Base-by-base conservation (phyloP, 495 filamentous ascomycete species). In the Jackrogersella minutella region DNA sequence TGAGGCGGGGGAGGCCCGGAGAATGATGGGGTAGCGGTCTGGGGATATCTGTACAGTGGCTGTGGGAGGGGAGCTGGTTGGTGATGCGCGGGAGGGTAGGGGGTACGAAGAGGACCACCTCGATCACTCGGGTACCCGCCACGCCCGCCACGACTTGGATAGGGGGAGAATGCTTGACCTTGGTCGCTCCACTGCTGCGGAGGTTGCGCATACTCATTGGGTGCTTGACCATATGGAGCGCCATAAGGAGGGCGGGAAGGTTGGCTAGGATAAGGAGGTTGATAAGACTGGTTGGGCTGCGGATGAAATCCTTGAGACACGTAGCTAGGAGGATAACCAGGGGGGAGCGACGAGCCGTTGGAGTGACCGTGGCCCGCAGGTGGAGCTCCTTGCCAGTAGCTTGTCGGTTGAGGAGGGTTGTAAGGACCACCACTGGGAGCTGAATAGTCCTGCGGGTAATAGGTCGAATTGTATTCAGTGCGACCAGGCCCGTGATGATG, bases 261-360 rank as follows among this genome's bases (percentile, higher is more conserved):
- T 13, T 76, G 62, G 21, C 60, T 68, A 46, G 71, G 70, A 62
- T 77, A 79, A 3, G 74, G 69, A 22, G 67, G 43, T 51, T 65
- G 68, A 40, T 76, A 64, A 36, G 71, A 53, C 46, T 73, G 75
- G 34, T 58, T 73, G 4, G 64, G 68, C 26, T 71, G 70, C 46
- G 78, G 72, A 43, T 72, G 72, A 43, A 72, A 84, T 1, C 76
- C 66, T 61, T 82, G 83, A n/a, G 82, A 78, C 8, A 79, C 80
- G 52, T 83, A 86, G 62, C 77, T 84, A 22, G 82, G 76, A 65
- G 83, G 78, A 64, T 85, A 86, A 44, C 77, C 79, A 49, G 80
- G 71, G 17, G 81, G 75, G 16, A 82, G 68, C 31, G 81, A 77
- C 26, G 78, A 70, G 44, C 68, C 54, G 40, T 50, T 69, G 26